These are phyloP conservation scores for Phytophthora pini DNA, from an alignment of 352 stramenopile genomes.

Conservation along the genomic window DNA sequence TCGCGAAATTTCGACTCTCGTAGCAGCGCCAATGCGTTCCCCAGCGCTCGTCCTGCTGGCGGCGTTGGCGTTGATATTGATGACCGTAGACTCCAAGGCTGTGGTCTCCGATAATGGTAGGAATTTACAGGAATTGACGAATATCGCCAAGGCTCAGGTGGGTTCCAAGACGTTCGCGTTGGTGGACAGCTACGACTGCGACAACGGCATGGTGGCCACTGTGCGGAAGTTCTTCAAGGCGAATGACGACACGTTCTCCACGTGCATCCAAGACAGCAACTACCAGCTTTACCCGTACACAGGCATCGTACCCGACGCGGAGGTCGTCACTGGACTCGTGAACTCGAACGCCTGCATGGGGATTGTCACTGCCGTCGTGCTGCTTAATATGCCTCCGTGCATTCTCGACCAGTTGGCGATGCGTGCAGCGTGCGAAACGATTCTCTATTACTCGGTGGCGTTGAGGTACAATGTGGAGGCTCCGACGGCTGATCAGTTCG, in stretches of 20 bases:
- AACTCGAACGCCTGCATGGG: constrained; percentile 54
- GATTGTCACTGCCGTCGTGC: constrained; percentile 50
- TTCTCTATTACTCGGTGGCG: constrained; percentile 68
- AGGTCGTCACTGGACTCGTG: constrained; percentile 49
- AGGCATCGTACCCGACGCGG: constrained; percentile 47
- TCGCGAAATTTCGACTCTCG: constrained; percentile 25
- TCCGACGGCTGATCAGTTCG: constrained; percentile 47
- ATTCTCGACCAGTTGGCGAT: constrained; percentile 57
- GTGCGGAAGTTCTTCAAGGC: constrained; percentile 54
- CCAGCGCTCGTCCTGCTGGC: constrained; percentile 19
- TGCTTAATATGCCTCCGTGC: constrained; percentile 57
- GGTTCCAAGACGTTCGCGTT: constrained; percentile 57
- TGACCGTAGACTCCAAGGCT: constrained; percentile 1
- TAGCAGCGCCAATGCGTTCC: constrained; percentile 20
- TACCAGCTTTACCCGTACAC: constrained; percentile 76
- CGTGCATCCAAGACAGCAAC: constrained; percentile 49
- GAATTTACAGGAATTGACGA: constrained; percentile 22
- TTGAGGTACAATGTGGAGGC: constrained; percentile 34
- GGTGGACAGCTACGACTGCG: constrained; percentile 53
- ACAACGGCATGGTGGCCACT: constrained; percentile 39
- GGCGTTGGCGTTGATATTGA: constrained; percentile 5
- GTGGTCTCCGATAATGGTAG: constrained; percentile 15
- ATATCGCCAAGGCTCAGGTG: constrained; percentile 38
- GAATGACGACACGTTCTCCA: constrained; percentile 58
- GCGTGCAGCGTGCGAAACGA: constrained; percentile 62